Conservation (phyloP, 2,329 filamentous ascomycete genomes). For the Didymella pomorum region DNA sequence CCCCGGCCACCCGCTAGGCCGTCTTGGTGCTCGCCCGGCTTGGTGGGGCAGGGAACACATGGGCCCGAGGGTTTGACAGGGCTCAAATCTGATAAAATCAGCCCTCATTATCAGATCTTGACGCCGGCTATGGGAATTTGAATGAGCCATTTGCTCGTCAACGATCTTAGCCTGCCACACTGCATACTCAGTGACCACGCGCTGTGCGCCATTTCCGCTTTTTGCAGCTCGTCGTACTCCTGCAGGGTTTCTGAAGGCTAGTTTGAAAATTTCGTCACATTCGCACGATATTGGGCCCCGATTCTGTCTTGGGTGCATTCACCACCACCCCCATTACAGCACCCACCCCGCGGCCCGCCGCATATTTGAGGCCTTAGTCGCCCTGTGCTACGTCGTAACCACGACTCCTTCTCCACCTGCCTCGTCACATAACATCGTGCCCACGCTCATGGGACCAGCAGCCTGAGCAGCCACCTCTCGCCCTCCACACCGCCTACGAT, state of each 20-base stretch:
- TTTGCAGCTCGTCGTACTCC: constrained; percentile 24
- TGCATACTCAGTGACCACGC: constrained; percentile 23
- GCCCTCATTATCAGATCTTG: constrained; percentile 35
- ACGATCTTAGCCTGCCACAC: constrained; percentile 23
- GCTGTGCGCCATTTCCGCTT: constrained; percentile 29
- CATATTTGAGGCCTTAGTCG: constrained; percentile 28
- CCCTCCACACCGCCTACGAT: constrained; percentile 42
- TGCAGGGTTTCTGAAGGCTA: constrained; percentile 38
- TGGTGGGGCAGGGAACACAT: constrained; percentile 16
- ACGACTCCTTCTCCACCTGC: constrained; percentile 23
- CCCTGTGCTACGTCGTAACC: constrained; percentile 31
- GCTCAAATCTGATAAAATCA: constrained; percentile 1
- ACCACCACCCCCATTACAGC: constrained; percentile 29
- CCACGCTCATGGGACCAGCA: constrained; percentile 27
- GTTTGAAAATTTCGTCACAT: constrained; percentile 38
- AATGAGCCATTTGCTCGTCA: constrained; percentile 29
- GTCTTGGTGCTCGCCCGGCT: constrained; percentile 12
- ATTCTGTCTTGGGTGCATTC: constrained; percentile 34
- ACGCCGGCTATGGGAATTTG: constrained; percentile 14
- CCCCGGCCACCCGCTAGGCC: constrained; percentile 15
- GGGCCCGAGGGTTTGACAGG: constrained; percentile 5
- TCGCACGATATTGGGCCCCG: constrained; percentile 36
- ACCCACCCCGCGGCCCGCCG: constrained; percentile 30
- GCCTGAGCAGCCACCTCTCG: constrained; percentile 34
- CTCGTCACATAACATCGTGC: constrained; percentile 18